A percentile compares a stretch with the other conserved stretches of the same genome.
Evolutionary conservation across 129 eudicot species (phyloP).

Genomic region (Artemisia tridentata): DNA sequence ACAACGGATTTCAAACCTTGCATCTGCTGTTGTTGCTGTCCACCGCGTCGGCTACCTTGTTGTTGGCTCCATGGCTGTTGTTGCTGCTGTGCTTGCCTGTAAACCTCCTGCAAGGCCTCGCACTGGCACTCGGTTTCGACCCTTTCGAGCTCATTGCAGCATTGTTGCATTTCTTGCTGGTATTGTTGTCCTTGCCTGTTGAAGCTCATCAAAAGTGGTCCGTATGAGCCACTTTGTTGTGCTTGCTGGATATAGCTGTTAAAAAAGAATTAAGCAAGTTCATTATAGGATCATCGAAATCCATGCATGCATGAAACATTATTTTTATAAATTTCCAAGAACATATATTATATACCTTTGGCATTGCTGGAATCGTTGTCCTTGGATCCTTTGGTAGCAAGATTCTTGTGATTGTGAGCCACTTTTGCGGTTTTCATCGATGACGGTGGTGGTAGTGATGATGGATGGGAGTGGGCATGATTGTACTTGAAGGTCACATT

Average conservation of each 20-base stretch:
- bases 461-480: slow-evolving; percentile 10
- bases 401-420: slow-evolving; percentile 1
- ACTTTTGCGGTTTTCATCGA: slow-evolving; percentile 7
- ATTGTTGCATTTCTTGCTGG: background rate
- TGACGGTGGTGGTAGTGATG: slow-evolving; percentile 16
- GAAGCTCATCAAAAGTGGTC: background rate
- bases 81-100: background rate
- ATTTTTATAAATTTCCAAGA: background rate
- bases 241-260: no score
- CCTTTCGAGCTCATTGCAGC: slow-evolving; percentile 16
- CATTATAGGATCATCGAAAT: background rate
- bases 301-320: background rate
- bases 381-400: slow-evolving; percentile 6
- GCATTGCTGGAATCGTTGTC: slow-evolving; percentile 9
- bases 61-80: background rate
- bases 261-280: no score
- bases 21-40: background rate
- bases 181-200: background rate
- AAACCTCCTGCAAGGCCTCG: background rate
- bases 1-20: no score
- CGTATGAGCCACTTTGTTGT: background rate
- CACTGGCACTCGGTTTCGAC: background rate
- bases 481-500: slow-evolving; percentile 19
- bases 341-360: background rate
- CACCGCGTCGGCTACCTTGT: background rate